Conservation (phyloP, 2,329 filamentous ascomycete species). For the Lachnellula subtilissima region DNA sequence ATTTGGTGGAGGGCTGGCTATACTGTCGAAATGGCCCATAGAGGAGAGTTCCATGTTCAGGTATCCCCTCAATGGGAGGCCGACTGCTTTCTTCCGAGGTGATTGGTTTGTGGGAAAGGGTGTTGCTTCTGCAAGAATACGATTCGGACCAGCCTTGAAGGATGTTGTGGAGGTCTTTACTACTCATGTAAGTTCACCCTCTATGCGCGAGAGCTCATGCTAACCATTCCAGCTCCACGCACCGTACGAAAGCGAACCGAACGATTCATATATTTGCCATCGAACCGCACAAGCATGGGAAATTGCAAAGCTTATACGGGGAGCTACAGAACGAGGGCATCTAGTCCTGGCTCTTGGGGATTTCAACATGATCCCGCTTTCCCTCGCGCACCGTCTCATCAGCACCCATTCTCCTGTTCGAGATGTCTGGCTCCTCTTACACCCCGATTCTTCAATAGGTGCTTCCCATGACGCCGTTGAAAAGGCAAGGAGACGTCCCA, state of each 20-base stretch:
- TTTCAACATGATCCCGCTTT: slow-evolving; percentile 93
- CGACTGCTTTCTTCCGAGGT: slow-evolving; percentile 87
- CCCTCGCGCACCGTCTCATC: slow-evolving; percentile 78
- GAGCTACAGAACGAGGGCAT: slow-evolving; percentile 73
- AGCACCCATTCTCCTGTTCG: slow-evolving; percentile 70
- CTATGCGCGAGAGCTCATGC: slow-evolving; percentile 2
- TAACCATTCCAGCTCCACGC: slow-evolving; percentile 65
- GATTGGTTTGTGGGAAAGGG: slow-evolving; percentile 98
- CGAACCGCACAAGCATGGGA: slow-evolving; percentile 93
- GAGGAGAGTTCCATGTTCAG: slow-evolving; percentile 79
- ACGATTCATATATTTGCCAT: slow-evolving; percentile 86
- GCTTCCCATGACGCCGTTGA: slow-evolving; percentile 65
- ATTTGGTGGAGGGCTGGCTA: slow-evolving; percentile 83
- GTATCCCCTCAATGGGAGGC: slow-evolving; percentile 89
- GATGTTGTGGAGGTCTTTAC: slow-evolving; percentile 86
- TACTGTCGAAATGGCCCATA: slow-evolving; percentile 88
- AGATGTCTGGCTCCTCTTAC: slow-evolving; percentile 79
- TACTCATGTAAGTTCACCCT: slow-evolving; percentile 63
- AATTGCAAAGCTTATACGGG: slow-evolving; percentile 81
- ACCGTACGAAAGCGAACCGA: slow-evolving; percentile 73
- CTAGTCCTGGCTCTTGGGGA: slow-evolving; percentile 84
- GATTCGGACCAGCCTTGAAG: slow-evolving; percentile 57
- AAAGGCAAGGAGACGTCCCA: slow-evolving; percentile 56
- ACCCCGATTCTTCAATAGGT: slow-evolving; percentile 79
- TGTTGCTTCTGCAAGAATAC: slow-evolving; percentile 75